phyloP scores from a whole-genome alignment of 2,329 filamentous ascomycete genomes.

The Fusarium musae region DNA sequence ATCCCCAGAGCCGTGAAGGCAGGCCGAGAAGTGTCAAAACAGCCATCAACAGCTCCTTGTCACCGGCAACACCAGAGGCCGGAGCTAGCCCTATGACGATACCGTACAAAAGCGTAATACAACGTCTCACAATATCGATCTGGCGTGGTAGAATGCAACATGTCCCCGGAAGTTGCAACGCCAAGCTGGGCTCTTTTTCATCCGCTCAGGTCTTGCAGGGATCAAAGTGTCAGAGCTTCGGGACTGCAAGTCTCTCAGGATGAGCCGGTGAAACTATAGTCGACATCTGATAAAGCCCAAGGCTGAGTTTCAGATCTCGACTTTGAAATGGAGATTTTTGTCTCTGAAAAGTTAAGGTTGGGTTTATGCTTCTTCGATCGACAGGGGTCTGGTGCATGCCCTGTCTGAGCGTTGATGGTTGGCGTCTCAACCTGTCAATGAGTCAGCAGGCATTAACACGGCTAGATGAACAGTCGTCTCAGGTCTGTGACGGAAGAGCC shows the following conservation, averaged over 20 bases:
- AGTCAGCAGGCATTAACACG: constrained; percentile 14
- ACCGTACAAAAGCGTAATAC: background rate
- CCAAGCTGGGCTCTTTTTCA: constrained; percentile 19
- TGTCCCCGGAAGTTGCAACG: background rate
- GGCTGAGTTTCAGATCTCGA: background rate
- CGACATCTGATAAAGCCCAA: background rate
- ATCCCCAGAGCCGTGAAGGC: constrained; percentile 4
- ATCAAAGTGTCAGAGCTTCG: constrained; percentile 9
- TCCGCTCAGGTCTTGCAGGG: constrained; percentile 3
- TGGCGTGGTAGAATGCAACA: background rate
- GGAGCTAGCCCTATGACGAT: constrained; percentile 5
- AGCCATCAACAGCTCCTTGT: background rate
- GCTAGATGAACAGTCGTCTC: constrained; percentile 5
- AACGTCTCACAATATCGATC: background rate
- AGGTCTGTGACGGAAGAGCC: constrained; percentile 10
- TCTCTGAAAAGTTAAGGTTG: constrained; percentile 10
- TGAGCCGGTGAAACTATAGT: background rate
- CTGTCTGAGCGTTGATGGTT: background rate
- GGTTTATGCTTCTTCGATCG: constrained; percentile 20
- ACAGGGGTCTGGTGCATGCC: constrained; percentile 16
- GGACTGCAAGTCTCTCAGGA: background rate
- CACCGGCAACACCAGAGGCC: constrained; percentile 24
- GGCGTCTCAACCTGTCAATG: constrained; percentile 9
- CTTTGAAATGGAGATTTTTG: background rate
- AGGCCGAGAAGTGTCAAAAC: background rate